These are phyloP conservation scores for Debaryomyces castellii DNA, from an alignment of 805 yeast species.

Conservation along the genomic window DNA sequence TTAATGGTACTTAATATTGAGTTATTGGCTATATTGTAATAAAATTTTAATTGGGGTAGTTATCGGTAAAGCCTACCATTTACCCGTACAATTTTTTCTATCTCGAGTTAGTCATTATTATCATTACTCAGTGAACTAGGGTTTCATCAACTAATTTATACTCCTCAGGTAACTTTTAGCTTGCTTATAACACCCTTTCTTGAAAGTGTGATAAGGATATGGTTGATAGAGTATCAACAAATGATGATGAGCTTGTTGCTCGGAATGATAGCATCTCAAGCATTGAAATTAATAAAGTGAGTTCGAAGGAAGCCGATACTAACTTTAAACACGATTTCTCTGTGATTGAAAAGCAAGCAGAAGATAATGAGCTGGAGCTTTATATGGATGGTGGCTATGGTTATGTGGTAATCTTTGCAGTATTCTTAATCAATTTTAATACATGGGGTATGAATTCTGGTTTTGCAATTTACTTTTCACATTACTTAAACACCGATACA, in stretches of 20 bases:
- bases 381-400: constrained; percentile 63
- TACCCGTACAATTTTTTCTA: not conserved
- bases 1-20: too few species aligned
- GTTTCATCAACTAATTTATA: not conserved
- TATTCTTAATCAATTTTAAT: constrained; percentile 50
- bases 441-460: constrained; percentile 78
- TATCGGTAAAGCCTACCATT: not conserved
- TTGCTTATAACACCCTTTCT: too few species aligned
- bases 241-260: not conserved
- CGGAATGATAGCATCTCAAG: not conserved
- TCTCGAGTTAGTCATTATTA: not conserved
- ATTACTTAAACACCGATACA: constrained; percentile 48
- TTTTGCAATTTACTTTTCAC: constrained; percentile 61
- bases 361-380: constrained; percentile 3
- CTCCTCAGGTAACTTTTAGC: not conserved
- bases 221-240: not conserved
- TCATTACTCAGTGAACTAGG: not conserved
- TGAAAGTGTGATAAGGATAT: not conserved
- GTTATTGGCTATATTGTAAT: too few species aligned
- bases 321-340: not conserved
- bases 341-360: constrained; percentile 2
- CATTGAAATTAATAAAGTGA: not conserved
- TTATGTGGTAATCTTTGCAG: constrained; percentile 59
- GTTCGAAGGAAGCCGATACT: not conserved
- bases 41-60: not conserved